These are phyloP conservation scores for Tetrastigma voinierianum DNA, from an alignment of 164 flowering plant species.

Conservation along the genomic window DNA sequence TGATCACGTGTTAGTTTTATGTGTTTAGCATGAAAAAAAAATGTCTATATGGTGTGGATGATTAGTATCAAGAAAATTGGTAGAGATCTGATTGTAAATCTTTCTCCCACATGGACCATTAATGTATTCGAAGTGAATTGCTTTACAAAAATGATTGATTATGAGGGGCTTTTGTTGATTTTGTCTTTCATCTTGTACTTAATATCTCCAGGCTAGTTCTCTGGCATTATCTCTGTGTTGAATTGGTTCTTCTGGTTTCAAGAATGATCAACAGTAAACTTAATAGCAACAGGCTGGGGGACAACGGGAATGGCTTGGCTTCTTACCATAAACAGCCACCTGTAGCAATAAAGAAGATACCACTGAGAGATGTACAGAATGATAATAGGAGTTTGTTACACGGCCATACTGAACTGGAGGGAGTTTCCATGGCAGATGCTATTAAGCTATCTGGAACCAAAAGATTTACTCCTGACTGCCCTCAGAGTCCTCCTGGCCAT, in stretches of 20 bases:
- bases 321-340: conserved; percentile 7
- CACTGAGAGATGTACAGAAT: conserved; percentile 18
- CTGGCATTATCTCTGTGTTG: neutral
- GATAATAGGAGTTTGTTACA: conserved; percentile 2
- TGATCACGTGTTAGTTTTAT: too few relatives aligned
- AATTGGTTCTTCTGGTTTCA: neutral
- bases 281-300: conserved; percentile 4
- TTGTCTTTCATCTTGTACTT: neutral
- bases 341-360: conserved; percentile 9
- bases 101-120: too few relatives aligned
- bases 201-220: neutral
- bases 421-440: neutral
- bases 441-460: conserved; percentile 8
- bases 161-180: too few relatives aligned
- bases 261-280: conserved; percentile 9
- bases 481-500: neutral
- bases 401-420: neutral
- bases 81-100: too few relatives aligned
- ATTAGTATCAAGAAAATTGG: too few relatives aligned
- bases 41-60: too few relatives aligned
- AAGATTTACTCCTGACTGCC: conserved; percentile 5
- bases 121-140: too few relatives aligned
- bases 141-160: too few relatives aligned
- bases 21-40: too few relatives aligned
- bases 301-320: neutral